phyloP scores from a whole-genome alignment of 257 asterid species.

The Asclepias syriaca region DNA sequence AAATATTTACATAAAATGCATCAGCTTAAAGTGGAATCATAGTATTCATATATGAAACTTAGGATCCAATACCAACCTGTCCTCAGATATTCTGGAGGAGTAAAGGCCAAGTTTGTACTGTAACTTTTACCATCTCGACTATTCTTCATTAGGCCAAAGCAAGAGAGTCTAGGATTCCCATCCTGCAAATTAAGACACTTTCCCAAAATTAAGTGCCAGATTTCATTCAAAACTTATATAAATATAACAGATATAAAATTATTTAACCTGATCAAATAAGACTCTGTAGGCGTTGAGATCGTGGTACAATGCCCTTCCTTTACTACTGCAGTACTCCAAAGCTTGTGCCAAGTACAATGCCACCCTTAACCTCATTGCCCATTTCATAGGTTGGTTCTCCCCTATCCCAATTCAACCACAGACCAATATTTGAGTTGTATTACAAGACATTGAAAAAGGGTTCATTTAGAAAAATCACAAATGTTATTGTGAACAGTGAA shows the following conservation, averaged over 20 bases:
- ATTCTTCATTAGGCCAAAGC: conserved; percentile 54
- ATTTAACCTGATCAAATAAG: conserved; percentile 41
- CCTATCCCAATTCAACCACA: conserved; percentile 27
- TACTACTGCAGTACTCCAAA: conserved; percentile 44
- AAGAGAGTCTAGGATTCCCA: conserved; percentile 51
- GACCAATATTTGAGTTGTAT: conserved; percentile 11
- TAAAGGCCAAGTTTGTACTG: conserved; percentile 49
- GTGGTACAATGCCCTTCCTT: conserved; percentile 46
- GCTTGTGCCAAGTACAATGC: conserved; percentile 48
- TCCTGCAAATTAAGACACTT: conserved; percentile 24
- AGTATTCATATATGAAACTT: neutral
- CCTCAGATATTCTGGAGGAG: conserved; percentile 49
- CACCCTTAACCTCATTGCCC: conserved; percentile 53
- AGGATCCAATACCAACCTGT: conserved; percentile 30
- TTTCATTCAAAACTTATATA: neutral
- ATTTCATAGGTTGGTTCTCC: conserved; percentile 48
- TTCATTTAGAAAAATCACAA: neutral
- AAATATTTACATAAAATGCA: conserved; percentile 8
- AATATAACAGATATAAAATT: neutral
- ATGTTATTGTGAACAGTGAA: neutral
- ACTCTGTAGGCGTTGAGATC: conserved; percentile 52
- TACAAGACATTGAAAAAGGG: neutral
- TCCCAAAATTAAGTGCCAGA: conserved; percentile 1
- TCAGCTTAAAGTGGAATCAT: neutral
- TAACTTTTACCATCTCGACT: conserved; percentile 54